These are phyloP conservation scores for Pyracantha coccinea DNA, from an alignment of 331 rosid species.

Conservation along the genomic window DNA sequence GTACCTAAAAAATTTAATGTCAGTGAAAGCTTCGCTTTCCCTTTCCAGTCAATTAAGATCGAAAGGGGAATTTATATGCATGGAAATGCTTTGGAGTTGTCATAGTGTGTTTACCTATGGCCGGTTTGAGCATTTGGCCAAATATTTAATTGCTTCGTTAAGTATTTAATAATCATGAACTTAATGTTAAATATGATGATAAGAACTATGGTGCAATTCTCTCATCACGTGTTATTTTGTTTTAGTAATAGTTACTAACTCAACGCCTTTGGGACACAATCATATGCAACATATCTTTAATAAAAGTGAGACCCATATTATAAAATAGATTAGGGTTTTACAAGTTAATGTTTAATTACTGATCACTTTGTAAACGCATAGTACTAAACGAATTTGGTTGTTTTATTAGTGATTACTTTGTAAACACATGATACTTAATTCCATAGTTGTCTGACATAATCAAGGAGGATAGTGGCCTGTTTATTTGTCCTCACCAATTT, in stretches of 20 bases:
- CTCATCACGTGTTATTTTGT: too few relatives aligned
- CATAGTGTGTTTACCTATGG: conserved; percentile 12
- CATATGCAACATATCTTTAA: neutral
- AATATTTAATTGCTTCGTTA: too few relatives aligned
- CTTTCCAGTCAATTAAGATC: too few relatives aligned
- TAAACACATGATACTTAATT: neutral
- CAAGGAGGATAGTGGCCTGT: conserved; percentile 2
- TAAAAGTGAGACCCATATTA: neutral
- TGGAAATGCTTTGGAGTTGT: neutral
- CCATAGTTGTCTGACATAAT: neutral
- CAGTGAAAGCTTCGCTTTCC: neutral
- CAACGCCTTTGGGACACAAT: too few relatives aligned
- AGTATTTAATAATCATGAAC: neutral
- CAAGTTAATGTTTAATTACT: neutral
- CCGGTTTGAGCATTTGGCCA: neutral
- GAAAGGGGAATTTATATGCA: neutral
- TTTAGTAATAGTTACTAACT: too few relatives aligned
- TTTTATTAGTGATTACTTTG: neutral
- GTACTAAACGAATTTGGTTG: neutral
- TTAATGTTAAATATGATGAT: neutral
- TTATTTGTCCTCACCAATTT: neutral
- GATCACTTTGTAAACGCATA: too few relatives aligned
- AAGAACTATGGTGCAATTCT: neutral
- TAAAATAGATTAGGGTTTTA: too few relatives aligned
- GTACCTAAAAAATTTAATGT: neutral